Evolutionary conservation across 208 protist species (phyloP).

Genomic region (Wallacemonas sp.): DNA sequence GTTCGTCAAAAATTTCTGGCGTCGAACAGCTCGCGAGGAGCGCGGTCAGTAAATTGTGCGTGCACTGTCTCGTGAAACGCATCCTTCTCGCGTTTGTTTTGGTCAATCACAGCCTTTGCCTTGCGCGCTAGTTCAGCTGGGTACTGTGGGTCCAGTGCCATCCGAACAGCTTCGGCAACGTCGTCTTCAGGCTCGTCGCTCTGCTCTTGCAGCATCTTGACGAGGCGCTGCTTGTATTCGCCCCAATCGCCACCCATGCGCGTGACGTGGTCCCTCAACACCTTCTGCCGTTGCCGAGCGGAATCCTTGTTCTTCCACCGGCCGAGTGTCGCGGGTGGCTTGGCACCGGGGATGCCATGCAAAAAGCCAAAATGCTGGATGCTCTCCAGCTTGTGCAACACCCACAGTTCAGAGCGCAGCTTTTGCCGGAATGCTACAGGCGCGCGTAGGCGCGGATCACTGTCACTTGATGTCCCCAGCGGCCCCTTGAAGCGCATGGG

Average conservation of each 20-base stretch:
- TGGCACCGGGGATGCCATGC: slow-evolving; percentile 85
- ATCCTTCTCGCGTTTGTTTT: slow-evolving; percentile 32
- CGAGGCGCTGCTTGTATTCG: slow-evolving; percentile 78
- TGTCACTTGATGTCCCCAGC: background rate
- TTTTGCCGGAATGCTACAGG: slow-evolving; percentile 35
- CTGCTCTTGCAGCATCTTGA: slow-evolving; percentile 77
- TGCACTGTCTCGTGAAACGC: slow-evolving; percentile 66
- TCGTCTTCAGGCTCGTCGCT: slow-evolving; percentile 80
- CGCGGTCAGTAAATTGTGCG: slow-evolving; percentile 35
- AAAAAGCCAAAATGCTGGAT: slow-evolving; percentile 78
- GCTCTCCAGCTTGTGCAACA: slow-evolving; percentile 80
- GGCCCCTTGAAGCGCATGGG: slow-evolving; percentile 43
- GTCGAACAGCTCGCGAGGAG: slow-evolving; percentile 74
- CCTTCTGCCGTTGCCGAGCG: slow-evolving; percentile 32
- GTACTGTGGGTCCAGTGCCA: slow-evolving; percentile 86
- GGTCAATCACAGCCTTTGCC: slow-evolving; percentile 46
- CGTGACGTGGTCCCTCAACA: slow-evolving; percentile 60
- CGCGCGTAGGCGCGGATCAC: slow-evolving; percentile 5
- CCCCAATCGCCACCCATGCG: slow-evolving; percentile 83
- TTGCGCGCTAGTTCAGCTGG: slow-evolving; percentile 60
- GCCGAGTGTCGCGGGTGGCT: slow-evolving; percentile 41
- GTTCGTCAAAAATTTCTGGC: slow-evolving; percentile 15
- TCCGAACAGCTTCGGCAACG: slow-evolving; percentile 73
- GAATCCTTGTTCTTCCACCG: slow-evolving; percentile 37
- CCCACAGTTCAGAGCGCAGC: slow-evolving; percentile 84